Evolutionary conservation across 2,329 filamentous ascomycete species (phyloP).

Genomic region (Phoma sp.): DNA sequence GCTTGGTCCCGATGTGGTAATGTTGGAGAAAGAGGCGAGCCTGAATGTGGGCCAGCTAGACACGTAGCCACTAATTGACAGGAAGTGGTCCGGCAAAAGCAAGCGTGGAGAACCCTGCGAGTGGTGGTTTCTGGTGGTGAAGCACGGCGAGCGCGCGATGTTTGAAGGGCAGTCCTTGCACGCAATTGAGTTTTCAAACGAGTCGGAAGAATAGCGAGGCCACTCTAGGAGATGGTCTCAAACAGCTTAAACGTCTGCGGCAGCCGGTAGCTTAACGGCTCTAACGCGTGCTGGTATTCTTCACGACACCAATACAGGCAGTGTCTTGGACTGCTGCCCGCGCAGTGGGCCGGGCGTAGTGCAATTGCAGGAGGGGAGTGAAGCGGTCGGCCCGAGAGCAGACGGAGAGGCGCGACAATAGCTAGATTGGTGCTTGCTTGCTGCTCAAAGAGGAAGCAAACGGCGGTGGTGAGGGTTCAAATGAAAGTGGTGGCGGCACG

Average conservation of each 20-base stretch:
- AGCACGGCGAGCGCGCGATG: constrained; percentile 37
- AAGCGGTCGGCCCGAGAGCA: constrained; percentile 48
- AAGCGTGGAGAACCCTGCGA: constrained; percentile 45
- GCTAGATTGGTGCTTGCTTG: constrained; percentile 39
- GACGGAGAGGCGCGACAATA: constrained; percentile 44
- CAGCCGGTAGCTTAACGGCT: constrained; percentile 41
- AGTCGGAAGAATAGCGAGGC: constrained; percentile 31
- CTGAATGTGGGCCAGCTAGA: constrained; percentile 36
- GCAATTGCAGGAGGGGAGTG: constrained; percentile 42
- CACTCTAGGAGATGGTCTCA: constrained; percentile 44
- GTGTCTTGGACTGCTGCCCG: constrained; percentile 21
- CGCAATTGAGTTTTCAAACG: constrained; percentile 38
- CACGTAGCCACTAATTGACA: constrained; percentile 43
- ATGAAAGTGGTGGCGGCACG: constrained; percentile 18
- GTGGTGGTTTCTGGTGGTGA: constrained; percentile 35
- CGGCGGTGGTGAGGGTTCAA: constrained; percentile 17
- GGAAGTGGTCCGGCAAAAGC: constrained; percentile 39
- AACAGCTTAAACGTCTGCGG: constrained; percentile 43
- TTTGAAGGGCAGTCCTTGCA: constrained; percentile 49
- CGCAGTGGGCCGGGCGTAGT: constrained; percentile 42
- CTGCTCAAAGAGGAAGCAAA: constrained; percentile 31
- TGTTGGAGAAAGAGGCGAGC: constrained; percentile 41
- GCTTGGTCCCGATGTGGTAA: constrained; percentile 47
- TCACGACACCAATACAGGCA: constrained; percentile 34
- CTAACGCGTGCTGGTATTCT: constrained; percentile 39